Percentiles rank a stretch among this genome's conserved stretches.
These are phyloP conservation scores for Epithele typhae DNA, from an alignment of 768 basidiomycete species.

Conservation along the genomic window DNA sequence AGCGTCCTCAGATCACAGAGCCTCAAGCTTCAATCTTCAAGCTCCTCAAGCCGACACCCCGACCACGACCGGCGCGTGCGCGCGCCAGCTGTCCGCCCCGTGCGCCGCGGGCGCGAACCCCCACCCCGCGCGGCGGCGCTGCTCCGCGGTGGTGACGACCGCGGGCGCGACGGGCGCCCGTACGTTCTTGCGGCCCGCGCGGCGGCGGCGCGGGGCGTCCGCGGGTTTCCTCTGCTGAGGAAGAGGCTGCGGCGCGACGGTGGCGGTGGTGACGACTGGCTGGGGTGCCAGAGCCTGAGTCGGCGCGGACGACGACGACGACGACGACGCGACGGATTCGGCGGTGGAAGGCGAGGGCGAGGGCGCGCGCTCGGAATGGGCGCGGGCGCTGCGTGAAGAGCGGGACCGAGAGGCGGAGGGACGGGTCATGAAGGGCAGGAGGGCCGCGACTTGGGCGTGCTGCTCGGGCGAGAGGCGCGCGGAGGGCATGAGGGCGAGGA, in stretches of 20 bases:
- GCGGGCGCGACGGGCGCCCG: conserved; percentile 7
- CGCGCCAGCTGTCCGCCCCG: background rate
- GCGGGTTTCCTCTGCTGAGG: background rate
- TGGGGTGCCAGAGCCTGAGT: background rate
- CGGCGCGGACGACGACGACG: background rate
- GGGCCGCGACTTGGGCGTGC: conserved; percentile 8
- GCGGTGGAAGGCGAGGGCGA: conserved; percentile 1
- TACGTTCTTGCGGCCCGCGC: conserved; percentile 14
- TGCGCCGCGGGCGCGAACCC: conserved; percentile 1
- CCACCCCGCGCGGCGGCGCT: conserved; percentile 12
- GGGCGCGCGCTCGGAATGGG: conserved; percentile 2
- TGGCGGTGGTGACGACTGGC: background rate
- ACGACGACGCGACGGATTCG: background rate
- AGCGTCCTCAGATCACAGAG: too few species aligned
- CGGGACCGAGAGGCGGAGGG: background rate
- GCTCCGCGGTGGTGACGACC: background rate
- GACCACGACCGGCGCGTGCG: background rate
- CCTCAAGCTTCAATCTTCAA: background rate
- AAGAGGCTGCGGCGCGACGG: background rate
- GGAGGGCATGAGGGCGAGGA: conserved; percentile 20
- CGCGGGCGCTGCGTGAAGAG: background rate
- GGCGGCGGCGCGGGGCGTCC: conserved; percentile 10
- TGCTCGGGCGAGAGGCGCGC: conserved; percentile 15
- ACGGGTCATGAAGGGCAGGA: conserved; percentile 13
- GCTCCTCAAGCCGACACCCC: background rate